phyloP scores from a whole-genome alignment of 495 filamentous ascomycete genomes.

The Amphirosellinia nigrospora region DNA sequence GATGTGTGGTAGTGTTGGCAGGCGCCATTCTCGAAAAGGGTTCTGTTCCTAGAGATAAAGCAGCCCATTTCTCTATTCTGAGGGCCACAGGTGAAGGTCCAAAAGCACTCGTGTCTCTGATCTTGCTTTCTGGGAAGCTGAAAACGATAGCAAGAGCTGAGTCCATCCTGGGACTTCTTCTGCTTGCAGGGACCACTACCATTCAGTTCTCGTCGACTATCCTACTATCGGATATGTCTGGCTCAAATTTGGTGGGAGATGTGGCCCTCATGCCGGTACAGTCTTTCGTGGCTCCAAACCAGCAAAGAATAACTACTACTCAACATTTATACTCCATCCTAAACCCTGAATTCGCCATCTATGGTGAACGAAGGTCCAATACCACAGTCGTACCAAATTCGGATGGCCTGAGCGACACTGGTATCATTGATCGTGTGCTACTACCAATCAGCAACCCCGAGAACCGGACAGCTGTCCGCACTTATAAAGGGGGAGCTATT shows the following conservation, averaged over 20 bases:
- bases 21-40: no score
- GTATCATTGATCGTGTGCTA: neutral
- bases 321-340: neutral
- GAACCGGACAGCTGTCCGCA: constrained; percentile 33
- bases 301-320: neutral
- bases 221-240: constrained; percentile 4
- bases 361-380: neutral
- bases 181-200: constrained; percentile 4
- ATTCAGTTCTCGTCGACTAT: constrained; percentile 19
- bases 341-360: neutral
- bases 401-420: constrained; percentile 13
- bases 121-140: no score
- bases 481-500: neutral
- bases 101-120: no score
- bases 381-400: neutral
- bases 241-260: neutral
- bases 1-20: no score
- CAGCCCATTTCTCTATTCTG: no score
- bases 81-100: no score
- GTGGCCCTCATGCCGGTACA: neutral
- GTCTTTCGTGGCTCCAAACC: neutral
- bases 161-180: constrained; percentile 2
- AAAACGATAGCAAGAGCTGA: no score
- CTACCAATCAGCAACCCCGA: neutral
- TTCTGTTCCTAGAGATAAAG: no score